Evolutionary conservation across 345 rosid species (phyloP).

Genomic region (Populus pruinosa): DNA sequence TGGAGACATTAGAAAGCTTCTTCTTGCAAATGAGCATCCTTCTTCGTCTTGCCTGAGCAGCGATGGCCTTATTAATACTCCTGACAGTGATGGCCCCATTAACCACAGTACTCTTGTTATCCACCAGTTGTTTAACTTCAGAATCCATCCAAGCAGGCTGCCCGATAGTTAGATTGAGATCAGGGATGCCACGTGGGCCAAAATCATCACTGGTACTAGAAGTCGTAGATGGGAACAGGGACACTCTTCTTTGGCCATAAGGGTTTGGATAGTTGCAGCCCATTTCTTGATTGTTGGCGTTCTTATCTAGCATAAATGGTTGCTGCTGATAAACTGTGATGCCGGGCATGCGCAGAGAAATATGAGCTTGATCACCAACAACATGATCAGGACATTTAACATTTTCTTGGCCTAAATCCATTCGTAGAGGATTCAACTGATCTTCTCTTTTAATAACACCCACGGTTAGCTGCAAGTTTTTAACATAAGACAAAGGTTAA

Average conservation of each 20-base stretch:
- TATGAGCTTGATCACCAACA: background rate
- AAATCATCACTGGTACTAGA: background rate
- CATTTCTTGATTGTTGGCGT: background rate
- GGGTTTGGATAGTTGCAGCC: background rate
- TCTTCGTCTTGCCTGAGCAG: slow-evolving; percentile 36
- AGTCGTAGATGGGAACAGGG: background rate
- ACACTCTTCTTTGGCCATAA: background rate
- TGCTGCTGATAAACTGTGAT: background rate
- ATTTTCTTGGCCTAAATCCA: background rate
- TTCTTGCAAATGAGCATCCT: slow-evolving; percentile 33
- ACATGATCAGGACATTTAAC: background rate
- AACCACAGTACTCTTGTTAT: background rate
- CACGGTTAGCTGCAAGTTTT: background rate
- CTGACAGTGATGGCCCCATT: background rate
- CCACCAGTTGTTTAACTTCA: background rate
- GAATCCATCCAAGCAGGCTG: slow-evolving; percentile 14
- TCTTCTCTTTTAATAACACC: background rate
- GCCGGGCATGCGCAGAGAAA: background rate
- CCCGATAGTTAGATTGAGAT: slow-evolving; percentile 24
- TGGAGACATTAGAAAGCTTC: slow-evolving; percentile 11
- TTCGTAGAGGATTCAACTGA: background rate
- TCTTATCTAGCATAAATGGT: slow-evolving; percentile 1
- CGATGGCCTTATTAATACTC: slow-evolving; percentile 13
- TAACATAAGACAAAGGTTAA: background rate
- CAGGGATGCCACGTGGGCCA: slow-evolving; percentile 15